Evolutionary conservation across 768 basidiomycete species (phyloP).

Genomic region (Brasilioporus rufonigricans): DNA sequence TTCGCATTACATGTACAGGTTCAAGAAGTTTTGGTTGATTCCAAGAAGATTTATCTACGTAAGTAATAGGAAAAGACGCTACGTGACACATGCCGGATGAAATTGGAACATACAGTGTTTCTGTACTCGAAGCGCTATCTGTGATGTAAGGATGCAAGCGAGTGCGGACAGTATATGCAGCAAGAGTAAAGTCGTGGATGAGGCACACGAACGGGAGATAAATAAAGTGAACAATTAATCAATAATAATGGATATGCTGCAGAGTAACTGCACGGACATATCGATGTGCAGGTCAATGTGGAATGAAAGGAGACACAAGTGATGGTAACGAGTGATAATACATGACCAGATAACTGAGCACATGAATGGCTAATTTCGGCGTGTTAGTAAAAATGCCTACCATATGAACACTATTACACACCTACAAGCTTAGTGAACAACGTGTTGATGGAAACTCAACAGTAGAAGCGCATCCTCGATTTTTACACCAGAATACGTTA

Average conservation of each 20-base stretch:
- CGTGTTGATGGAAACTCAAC: slow-evolving; percentile 70
- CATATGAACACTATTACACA: slow-evolving; percentile 9
- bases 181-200: slow-evolving; percentile 9
- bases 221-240: slow-evolving; percentile 31
- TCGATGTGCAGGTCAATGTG: slow-evolving; percentile 6
- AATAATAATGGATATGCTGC: slow-evolving; percentile 37
- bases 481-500: slow-evolving; percentile 51
- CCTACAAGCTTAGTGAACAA: slow-evolving; percentile 46
- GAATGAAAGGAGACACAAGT: slow-evolving; percentile 9
- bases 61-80: slow-evolving; percentile 2
- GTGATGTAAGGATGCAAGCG: slow-evolving; percentile 16
- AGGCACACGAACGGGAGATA: slow-evolving; percentile 17
- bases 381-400: slow-evolving; percentile 9
- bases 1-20: neutral
- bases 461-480: slow-evolving; percentile 75
- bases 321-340: slow-evolving; percentile 17
- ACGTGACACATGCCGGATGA: slow-evolving; percentile 17
- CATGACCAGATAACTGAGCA: slow-evolving; percentile 17
- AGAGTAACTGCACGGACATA: slow-evolving; percentile 11
- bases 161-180: slow-evolving; percentile 16
- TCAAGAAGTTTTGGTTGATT: neutral
- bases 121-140: slow-evolving; percentile 19
- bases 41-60: slow-evolving; percentile 21
- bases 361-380: slow-evolving; percentile 12
- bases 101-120: slow-evolving; percentile 17